Base-by-base conservation (phyloP, 164 flowering plant species). In the Buxus sempervirens region DNA sequence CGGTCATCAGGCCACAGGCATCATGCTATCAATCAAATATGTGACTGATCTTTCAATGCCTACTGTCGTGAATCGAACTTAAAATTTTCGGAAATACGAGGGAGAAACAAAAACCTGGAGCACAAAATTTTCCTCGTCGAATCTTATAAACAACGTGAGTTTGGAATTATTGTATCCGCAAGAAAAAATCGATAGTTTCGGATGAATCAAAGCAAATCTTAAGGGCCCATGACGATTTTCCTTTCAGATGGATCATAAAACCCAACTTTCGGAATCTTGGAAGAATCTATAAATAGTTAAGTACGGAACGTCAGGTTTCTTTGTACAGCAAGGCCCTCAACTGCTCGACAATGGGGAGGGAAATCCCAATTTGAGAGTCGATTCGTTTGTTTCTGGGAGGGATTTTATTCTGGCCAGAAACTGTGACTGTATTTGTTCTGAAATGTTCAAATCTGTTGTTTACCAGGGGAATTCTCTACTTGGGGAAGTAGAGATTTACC, bases 401-500 rank as follows among this genome's bases (percentile, higher is more conserved):
- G 13, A 1, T 54, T 54, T 54, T 22, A 54, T 15, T 54, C 10
- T 20, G 57, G 14, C 23, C 3, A 23, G 58, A 21, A 55, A 55
- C 22, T 22, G 26, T 55, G 19, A 7, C 20, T 58, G 61, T 38
- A n/a, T 58, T 32, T 13, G 18, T 21, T 23, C 23, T 38, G 77
- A 66, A 62, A 88, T 89, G 95, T 80, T 76, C 73, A 88, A 81
- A 75, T 80, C 88, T 54, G 82, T 70, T 70, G 91, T 90, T 74
- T 93, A 82, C 73, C 77, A 79, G 56, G 96, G 93, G 70, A 85
- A 86, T 53, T 86, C 85, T 76, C 63, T 82, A 25, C 76, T 96
- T 58, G 99, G 98, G 60, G 97, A 96, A 70, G 96, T 87, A 48
- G 98, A 91, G 73, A 67, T 91, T 21, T 80, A 75, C 70, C 85